Conservation (phyloP, 1,139 yeast species). For the Zhuliangozyma parablackwelliae region DNA sequence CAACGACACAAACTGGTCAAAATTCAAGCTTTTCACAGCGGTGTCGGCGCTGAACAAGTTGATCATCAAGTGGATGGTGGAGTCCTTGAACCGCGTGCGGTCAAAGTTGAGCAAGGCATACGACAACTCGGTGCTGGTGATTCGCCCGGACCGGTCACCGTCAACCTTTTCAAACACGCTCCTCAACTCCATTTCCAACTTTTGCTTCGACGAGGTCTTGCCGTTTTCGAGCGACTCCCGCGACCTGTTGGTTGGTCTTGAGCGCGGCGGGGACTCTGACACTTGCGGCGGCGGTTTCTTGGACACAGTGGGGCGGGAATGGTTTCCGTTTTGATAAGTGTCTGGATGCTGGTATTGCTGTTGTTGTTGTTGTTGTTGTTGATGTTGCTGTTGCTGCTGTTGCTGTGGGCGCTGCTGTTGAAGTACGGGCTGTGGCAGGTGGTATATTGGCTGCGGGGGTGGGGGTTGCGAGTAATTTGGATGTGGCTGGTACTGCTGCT, state of each 20-base stretch:
- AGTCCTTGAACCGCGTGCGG: slow-evolving; percentile 57
- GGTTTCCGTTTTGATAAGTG: slow-evolving; percentile 7
- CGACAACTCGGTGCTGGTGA: slow-evolving; percentile 58
- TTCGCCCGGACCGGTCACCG: slow-evolving; percentile 48
- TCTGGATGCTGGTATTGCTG: slow-evolving; percentile 5
- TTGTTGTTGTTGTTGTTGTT: slow-evolving; percentile 10
- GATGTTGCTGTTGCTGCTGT: slow-evolving; percentile 11
- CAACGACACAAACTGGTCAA: slow-evolving; percentile 64
- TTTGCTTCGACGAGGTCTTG: slow-evolving; percentile 9
- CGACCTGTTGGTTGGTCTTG: slow-evolving; percentile 7
- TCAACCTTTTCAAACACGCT: slow-evolving; percentile 56
- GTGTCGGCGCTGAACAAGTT: slow-evolving; percentile 46
- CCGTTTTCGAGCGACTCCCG: slow-evolving; percentile 6
- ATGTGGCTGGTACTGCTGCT: slow-evolving; percentile 12
- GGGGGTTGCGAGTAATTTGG: slow-evolving; percentile 9
- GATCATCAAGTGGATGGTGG: slow-evolving; percentile 63
- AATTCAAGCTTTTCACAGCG: slow-evolving; percentile 35
- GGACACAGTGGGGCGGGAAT: slow-evolving; percentile 6
- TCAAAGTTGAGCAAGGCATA: slow-evolving; percentile 63
- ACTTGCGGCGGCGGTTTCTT: slow-evolving; percentile 8
- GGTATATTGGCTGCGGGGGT: slow-evolving; percentile 9
- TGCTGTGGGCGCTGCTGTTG: slow-evolving; percentile 7
- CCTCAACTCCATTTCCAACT: slow-evolving; percentile 46
- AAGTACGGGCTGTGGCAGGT: slow-evolving; percentile 1
- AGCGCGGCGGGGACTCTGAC: slow-evolving; percentile 7